A percentile compares a stretch with the other conserved stretches of the same genome.
Evolutionary conservation across 2,329 filamentous ascomycete genomes (phyloP).

Genomic region (Aspergillus ruber): DNA sequence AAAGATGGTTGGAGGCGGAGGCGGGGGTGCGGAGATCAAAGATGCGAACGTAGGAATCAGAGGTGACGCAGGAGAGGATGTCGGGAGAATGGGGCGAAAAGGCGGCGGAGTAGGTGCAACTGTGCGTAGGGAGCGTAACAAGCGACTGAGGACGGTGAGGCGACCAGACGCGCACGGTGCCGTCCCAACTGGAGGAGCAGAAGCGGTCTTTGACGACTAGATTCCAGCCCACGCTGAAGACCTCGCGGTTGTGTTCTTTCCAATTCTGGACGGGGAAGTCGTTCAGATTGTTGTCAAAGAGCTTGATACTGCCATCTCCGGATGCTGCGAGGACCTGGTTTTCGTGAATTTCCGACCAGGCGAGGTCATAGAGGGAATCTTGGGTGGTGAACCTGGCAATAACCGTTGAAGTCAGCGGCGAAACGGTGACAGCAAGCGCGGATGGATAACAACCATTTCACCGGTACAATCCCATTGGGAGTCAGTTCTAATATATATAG

Average conservation of each 20-base stretch:
- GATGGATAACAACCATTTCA: constrained; percentile 60
- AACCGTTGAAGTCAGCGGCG: constrained; percentile 3
- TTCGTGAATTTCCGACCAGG: constrained; percentile 95
- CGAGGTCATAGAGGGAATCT: constrained; percentile 88
- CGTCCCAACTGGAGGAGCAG: constrained; percentile 89
- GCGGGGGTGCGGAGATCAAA: constrained; percentile 87
- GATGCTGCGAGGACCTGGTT: constrained; percentile 85
- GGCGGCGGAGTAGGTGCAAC: constrained; percentile 86
- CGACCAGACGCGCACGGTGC: constrained; percentile 92
- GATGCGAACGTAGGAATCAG: constrained; percentile 80
- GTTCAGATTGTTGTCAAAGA: constrained; percentile 77
- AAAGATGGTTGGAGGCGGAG: constrained; percentile 81
- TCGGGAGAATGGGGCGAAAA: constrained; percentile 85
- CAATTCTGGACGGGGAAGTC: constrained; percentile 88
- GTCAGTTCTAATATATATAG: constrained; percentile 80
- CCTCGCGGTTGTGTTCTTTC: constrained; percentile 87
- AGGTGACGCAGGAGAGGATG: constrained; percentile 78
- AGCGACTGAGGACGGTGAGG: constrained; percentile 69
- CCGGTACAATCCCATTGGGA: constrained; percentile 71
- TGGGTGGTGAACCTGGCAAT: constrained; percentile 79
- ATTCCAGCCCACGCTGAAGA: constrained; percentile 91
- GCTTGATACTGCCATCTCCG: constrained; percentile 88
- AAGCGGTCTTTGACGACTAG: constrained; percentile 86
- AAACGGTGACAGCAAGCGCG: not conserved
- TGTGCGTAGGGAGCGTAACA: constrained; percentile 81